Percentiles rank a stretch among this genome's conserved stretches.
Evolutionary conservation across 140 eudicot species (phyloP).

Genomic region (Cichorium intybus): DNA sequence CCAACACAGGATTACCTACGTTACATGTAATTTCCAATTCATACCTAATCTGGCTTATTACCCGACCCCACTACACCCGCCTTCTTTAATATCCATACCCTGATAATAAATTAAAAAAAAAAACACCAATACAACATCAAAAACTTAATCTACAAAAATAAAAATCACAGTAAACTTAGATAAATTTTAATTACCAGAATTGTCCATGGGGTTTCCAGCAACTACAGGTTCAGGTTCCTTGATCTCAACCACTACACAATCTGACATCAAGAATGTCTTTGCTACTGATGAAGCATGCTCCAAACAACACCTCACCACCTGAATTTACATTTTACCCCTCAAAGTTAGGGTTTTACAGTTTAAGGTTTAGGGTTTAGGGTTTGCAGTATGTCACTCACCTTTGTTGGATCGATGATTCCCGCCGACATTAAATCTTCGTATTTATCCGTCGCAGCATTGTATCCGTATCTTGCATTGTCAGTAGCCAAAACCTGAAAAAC

Average conservation of each 20-base stretch:
- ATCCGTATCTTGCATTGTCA: constrained; percentile 65
- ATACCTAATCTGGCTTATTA: neutral
- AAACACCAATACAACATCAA: neutral
- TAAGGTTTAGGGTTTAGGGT: neutral
- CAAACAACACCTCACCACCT: constrained; percentile 93
- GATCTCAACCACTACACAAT: constrained; percentile 91
- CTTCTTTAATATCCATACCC: constrained; percentile 42
- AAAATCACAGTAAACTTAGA: neutral
- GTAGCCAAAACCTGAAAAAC: constrained; percentile 61
- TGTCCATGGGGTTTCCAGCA: constrained; percentile 85
- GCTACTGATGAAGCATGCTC: constrained; percentile 95
- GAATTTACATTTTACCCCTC: neutral
- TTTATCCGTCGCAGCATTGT: constrained; percentile 83
- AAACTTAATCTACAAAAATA: neutral
- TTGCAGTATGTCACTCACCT: constrained; percentile 49
- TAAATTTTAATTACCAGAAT: constrained; percentile 46
- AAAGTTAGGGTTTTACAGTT: neutral
- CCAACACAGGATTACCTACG: constrained; percentile 17
- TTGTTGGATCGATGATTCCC: constrained; percentile 93
- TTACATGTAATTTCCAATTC: neutral
- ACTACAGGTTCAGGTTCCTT: constrained; percentile 76
- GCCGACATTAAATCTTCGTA: constrained; percentile 94
- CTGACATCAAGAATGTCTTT: constrained; percentile 91
- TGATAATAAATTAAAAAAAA: constrained; percentile 24
- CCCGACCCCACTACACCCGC: constrained; percentile 1